Evolutionary conservation across 169 alveolate genomes (phyloP), one percentile per base, ranked within the genome.

Genomic region (Plasmodium berghei): DNA sequence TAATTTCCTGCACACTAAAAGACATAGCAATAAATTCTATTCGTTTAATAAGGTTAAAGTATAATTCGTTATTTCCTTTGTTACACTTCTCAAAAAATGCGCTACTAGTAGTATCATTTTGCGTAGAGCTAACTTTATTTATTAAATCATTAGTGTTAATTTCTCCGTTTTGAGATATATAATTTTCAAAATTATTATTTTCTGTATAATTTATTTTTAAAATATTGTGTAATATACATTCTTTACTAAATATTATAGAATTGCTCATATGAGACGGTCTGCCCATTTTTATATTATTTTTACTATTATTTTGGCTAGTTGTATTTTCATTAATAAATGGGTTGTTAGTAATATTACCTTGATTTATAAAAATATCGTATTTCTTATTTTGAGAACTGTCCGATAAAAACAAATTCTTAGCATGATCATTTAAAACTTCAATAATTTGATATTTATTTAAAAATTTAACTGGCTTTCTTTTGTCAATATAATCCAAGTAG

Each of bases 1-100:
- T 46, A 9, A 40, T 16, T 48, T 69, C 77, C 48, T 46, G 20
- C 20, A 46, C n/a, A 14, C 48, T 69, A 46, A 69, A 69, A 45
- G 77, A 69, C 20, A 69, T n/a, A 69, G 63, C 49, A 12, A 69
- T 69, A 46, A 69, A 69, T 34, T 69, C 77, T 69, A 48, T 22
- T 69, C 77, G n/a, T 6, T 69, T 69, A 9, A 69, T 12, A 24
- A 69, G 12, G 48, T 69, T 45, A 3, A 14, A 42, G 18, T 46
- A 48, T 18, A 69, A 46, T 6, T 16, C 20, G 10, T n/a, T 12
- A 52, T 52, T 52, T 12, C 22, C 4, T 12, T n/a, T 3, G 59
- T 18, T 0, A 1, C 42, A 18, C 1, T 24, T 58, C 9, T 58
- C 20, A 14, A 58, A n/a, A 52, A 14, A 12, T 2, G 18, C 10